Evolutionary conservation across 179 eudicot species (phyloP).

Genomic region (Silene vulgaris): DNA sequence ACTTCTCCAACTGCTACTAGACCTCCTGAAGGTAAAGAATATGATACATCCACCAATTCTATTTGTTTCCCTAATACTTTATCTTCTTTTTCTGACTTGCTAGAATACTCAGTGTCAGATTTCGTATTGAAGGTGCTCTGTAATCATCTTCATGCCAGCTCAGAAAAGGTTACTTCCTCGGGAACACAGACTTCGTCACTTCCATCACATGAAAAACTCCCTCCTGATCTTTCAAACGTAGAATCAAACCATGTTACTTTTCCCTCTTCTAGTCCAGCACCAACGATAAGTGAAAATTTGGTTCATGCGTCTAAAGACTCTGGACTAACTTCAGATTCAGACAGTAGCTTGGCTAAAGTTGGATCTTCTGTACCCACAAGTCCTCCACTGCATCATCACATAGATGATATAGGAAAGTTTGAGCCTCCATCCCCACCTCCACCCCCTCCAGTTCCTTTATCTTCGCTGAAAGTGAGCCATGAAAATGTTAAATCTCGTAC

Average conservation of each 20-base stretch:
- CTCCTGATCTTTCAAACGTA: constrained; percentile 18
- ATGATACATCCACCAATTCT: constrained; percentile 7
- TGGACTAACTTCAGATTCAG: constrained; percentile 4
- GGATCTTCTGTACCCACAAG: constrained; percentile 29
- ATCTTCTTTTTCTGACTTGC: constrained; percentile 18
- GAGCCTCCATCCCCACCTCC: constrained; percentile 26
- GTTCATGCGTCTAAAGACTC: constrained; percentile 10
- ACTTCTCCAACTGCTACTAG: constrained; percentile 12
- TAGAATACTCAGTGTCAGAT: constrained; percentile 8
- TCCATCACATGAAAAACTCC: constrained; percentile 17
- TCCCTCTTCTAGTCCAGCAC: constrained; percentile 24
- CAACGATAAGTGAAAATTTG: not conserved
- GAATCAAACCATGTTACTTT: constrained; percentile 15
- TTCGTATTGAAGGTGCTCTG: constrained; percentile 8
- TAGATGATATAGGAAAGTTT: constrained; percentile 9
- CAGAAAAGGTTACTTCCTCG: constrained; percentile 11
- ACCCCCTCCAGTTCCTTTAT: constrained; percentile 16
- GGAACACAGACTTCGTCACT: constrained; percentile 9
- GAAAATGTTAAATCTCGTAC: constrained; percentile 20
- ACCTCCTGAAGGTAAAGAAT: constrained; percentile 14
- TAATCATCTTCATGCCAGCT: constrained; percentile 10
- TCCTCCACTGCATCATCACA: constrained; percentile 8
- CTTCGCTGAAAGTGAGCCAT: constrained; percentile 23
- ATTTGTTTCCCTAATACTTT: constrained; percentile 9
- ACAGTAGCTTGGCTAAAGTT: constrained; percentile 17